A percentile compares a stretch with the other conserved stretches of the same genome.
Conservation (phyloP, 2,329 filamentous ascomycete species). For the Xylaria sp. region DNA sequence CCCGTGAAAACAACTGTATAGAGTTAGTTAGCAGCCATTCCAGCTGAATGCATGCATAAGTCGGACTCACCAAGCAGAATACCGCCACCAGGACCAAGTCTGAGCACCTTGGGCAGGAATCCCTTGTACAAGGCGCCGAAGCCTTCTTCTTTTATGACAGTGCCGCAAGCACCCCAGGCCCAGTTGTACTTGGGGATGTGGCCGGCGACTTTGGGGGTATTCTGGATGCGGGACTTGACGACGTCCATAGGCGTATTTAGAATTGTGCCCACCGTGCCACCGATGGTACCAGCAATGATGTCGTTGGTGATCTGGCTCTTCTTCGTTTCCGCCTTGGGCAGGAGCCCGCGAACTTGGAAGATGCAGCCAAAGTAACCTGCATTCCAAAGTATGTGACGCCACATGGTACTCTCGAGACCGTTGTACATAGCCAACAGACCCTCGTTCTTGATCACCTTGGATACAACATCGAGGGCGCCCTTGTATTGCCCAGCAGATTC, state of each 20-base stretch:
- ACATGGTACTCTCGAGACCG: slow-evolving; percentile 94
- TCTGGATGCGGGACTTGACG: slow-evolving; percentile 98
- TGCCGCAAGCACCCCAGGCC: slow-evolving; percentile 88
- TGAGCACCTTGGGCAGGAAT: slow-evolving; percentile 93
- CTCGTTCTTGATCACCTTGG: slow-evolving; percentile 85
- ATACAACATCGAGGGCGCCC: slow-evolving; percentile 81
- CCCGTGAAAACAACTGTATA: slow-evolving; percentile 42
- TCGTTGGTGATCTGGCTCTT: slow-evolving; percentile 85
- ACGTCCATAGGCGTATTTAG: slow-evolving; percentile 75
- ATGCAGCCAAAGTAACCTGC: slow-evolving; percentile 84
- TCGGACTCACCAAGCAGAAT: slow-evolving; percentile 70
- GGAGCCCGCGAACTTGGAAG: slow-evolving; percentile 89
- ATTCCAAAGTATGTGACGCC: slow-evolving; percentile 81
- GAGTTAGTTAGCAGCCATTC: slow-evolving; percentile 7
- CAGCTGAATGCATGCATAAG: neutral
- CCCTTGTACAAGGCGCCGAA: slow-evolving; percentile 95
- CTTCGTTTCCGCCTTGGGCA: slow-evolving; percentile 86
- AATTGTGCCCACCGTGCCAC: slow-evolving; percentile 88
- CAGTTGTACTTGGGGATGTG: slow-evolving; percentile 95
- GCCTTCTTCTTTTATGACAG: slow-evolving; percentile 92
- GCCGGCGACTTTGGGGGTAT: slow-evolving; percentile 85
- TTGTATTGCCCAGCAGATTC: slow-evolving; percentile 89
- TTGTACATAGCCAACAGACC: slow-evolving; percentile 93
- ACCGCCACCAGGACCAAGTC: slow-evolving; percentile 63
- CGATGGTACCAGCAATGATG: slow-evolving; percentile 84